A percentile compares a stretch with the other conserved stretches of the same genome.
phyloP scores from a whole-genome alignment of 768 basidiomycete species.

The Rhizopogon vulgaris region DNA sequence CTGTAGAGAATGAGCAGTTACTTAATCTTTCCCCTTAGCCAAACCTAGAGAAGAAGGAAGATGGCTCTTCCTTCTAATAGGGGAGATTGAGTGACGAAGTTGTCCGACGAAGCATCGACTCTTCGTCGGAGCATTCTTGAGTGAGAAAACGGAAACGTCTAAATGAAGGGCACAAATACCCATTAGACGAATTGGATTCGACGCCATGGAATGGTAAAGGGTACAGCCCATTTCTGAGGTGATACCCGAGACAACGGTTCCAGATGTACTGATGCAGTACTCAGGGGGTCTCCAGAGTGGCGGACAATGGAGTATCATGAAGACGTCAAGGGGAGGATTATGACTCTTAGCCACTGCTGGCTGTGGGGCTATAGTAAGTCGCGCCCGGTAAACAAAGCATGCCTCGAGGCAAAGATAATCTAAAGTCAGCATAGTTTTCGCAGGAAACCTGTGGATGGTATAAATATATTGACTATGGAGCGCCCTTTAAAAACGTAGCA shows the following conservation, averaged over 20 bases:
- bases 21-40: too few species aligned
- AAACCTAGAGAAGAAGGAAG: too few species aligned
- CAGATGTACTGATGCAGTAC: not conserved
- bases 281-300: not conserved
- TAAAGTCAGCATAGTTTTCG: not conserved
- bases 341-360: not conserved
- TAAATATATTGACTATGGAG: not conserved
- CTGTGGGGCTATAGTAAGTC: not conserved
- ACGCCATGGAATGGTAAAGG: not conserved
- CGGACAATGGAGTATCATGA: not conserved
- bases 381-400: not conserved
- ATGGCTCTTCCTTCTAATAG: too few species aligned
- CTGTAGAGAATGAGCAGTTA: too few species aligned
- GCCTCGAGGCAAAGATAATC: not conserved
- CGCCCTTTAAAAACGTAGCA: not conserved
- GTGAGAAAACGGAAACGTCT: not conserved
- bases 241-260: not conserved
- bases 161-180: not conserved
- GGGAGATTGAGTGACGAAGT: too few species aligned
- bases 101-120: too few species aligned
- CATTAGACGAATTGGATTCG: not conserved
- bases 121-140: too few species aligned
- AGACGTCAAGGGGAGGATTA: not conserved
- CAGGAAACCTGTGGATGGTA: not conserved
- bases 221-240: not conserved